These are phyloP conservation scores for Jamesozyma spencerorum DNA, from an alignment of 805 yeast species.

Conservation along the genomic window DNA sequence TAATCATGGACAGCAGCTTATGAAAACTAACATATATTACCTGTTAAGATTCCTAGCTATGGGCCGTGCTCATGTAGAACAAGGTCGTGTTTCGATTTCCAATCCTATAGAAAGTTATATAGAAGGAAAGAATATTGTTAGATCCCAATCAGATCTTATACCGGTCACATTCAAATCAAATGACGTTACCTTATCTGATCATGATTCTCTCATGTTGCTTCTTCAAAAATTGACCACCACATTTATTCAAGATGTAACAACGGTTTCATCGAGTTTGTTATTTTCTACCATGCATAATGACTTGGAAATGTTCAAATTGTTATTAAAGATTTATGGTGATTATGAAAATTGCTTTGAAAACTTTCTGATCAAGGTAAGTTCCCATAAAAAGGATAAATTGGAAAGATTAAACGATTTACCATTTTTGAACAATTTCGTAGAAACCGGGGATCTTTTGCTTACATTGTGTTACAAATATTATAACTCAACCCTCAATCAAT, in stretches of 20 bases:
- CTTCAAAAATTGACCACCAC: conserved; percentile 13
- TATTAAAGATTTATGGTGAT: conserved; percentile 12
- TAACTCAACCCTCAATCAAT: conserved; percentile 19
- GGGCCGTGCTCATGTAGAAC: conserved; percentile 18
- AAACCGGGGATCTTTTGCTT: conserved; percentile 17
- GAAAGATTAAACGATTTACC: conserved; percentile 4
- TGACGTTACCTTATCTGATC: background rate
- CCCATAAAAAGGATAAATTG: background rate
- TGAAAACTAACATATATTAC: conserved; percentile 23
- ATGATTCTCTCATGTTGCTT: background rate
- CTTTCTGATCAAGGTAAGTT: conserved; percentile 6
- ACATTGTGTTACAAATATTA: conserved; percentile 20
- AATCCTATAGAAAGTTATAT: conserved; percentile 21
- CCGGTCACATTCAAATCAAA: conserved; percentile 12
- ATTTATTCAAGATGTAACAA: conserved; percentile 11
- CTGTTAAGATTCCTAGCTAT: conserved; percentile 24
- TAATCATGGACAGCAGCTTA: conserved; percentile 8
- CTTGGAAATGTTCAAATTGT: conserved; percentile 14
- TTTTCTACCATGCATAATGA: conserved; percentile 10
- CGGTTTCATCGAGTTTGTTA: conserved; percentile 7
- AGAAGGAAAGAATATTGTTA: conserved; percentile 7
- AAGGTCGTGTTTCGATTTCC: conserved; percentile 20
- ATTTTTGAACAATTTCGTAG: conserved; percentile 10
- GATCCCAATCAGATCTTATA: conserved; percentile 4
- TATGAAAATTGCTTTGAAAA: conserved; percentile 12